These are phyloP conservation scores for Mallotus repandus DNA, from an alignment of 441 rosid species.

Conservation along the genomic window DNA sequence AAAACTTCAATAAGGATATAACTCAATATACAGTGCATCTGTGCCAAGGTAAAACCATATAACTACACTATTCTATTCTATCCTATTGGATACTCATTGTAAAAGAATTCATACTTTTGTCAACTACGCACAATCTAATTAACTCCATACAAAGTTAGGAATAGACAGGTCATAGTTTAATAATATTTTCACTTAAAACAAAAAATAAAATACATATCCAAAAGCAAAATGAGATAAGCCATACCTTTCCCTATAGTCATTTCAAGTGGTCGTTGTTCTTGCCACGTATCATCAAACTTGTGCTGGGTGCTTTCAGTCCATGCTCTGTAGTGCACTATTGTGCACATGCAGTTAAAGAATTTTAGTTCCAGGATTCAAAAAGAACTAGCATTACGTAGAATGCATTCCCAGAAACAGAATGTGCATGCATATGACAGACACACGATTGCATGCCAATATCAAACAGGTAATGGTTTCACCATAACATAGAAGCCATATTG, in stretches of 20 bases:
- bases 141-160: neutral
- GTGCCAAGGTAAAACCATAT: constrained; percentile 1
- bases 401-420: neutral
- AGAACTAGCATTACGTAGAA: constrained; percentile 2
- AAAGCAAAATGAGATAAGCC: constrained; percentile 3
- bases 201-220: neutral
- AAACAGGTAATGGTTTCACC: neutral
- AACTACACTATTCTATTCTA: constrained; percentile 8
- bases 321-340: constrained; percentile 77
- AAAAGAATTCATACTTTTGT: neutral
- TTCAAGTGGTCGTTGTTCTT: constrained; percentile 78
- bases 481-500: neutral
- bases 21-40: neutral
- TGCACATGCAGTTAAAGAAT: constrained; percentile 24
- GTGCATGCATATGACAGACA: neutral
- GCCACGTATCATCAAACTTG: constrained; percentile 92
- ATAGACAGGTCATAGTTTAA: neutral
- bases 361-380: constrained; percentile 6
- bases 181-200: too few species aligned
- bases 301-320: constrained; percentile 78
- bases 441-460: neutral
- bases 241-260: constrained; percentile 87
- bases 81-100: neutral
- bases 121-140: neutral
- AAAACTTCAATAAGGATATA: neutral